Base-by-base conservation (phyloP, 2,329 filamentous ascomycete species). In the Fusarium anguioides region DNA sequence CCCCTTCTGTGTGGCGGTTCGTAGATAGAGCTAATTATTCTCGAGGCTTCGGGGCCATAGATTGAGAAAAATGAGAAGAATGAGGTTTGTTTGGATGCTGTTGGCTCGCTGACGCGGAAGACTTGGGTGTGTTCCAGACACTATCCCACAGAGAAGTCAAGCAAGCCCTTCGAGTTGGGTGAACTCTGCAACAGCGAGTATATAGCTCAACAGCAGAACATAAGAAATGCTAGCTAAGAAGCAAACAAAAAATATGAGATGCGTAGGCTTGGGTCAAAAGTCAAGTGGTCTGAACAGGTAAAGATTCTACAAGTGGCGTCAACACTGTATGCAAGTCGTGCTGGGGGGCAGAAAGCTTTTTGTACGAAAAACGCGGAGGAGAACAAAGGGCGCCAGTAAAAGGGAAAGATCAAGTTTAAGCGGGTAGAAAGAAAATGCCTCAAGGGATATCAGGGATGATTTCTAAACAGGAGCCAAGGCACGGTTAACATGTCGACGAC, bases 401-500 rank as follows among this genome's bases (percentile, higher is more conserved):
- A 26, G 15, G 6, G 18, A 18, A 39, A 24, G 20, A 31, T 37
- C 31, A 35, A 35, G 41, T 45, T 37, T 31, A 40, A 55, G 21
- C 27, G 39, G 55, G 44, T 27, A 26, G 17, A 24, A n/a, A n/a
- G 21, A 48, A 68, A 69, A 69, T 52, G 14, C 60, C 66, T 69
- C 57, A 66, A 36, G 41, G 31, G 15, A 31, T 36, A 47, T 42
- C 54, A 60, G 45, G 59, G 53, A 54, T 60, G 33, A 9, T 26
- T 42, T 41, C 41, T 47, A 53, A 56, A 52, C 52, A 31, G 12
- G 33, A 66, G 62, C 61, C 62, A 66, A 65, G 55, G 31, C 41
- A n/a, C n/a, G n/a, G 50, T 31, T 55, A 64, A 50, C 45, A 37
- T 39, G 39, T 35, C 51, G 35, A 54, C 39, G 36, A 26, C 40